Base-by-base conservation (phyloP, 441 rosid species). In the Arabidopsis hybrid region DNA sequence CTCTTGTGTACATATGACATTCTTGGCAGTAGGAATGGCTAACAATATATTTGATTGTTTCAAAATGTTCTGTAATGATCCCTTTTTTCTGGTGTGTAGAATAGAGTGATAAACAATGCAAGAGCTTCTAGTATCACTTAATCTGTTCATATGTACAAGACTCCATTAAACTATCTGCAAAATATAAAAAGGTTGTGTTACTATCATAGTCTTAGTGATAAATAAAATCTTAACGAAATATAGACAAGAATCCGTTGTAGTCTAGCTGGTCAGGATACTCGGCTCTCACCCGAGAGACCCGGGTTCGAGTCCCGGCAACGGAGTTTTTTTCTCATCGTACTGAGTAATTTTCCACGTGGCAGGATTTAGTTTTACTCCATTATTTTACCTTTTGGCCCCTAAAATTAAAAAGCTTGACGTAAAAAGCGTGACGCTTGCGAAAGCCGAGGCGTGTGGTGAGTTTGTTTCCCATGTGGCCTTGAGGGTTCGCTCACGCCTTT, bases 251-350 rank as follows among this genome's bases (percentile, higher is more conserved):
- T 88, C 94, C 89, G 87, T 91, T 88, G 93, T 90, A 86, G 93
- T 93, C 95, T 93, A 93, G 96, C 77, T 80, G 96, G 97, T 93
- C 34, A 92, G 97, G 96, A 95, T 91, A 83, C 84, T 89, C 91
- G 99, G 92, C 95, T 92, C 90, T 95, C 96, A 91, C 98, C 95
- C 92, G 88, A 85, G 85, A 86, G 91, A 92, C 96, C 91, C 91
- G 87, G 90, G 89, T 90, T 90, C 92, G 72, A 86, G 82, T 85
- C 86, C 90, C 90, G 84, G 86, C 89, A 85, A 77, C 85, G 91
- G 95, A 85, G 87, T 0, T 2, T 43, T 29, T 39, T 59, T 10
- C 2, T 31, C 29, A 35, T 11, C 5, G 1, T 16, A 4, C 8
- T 16, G 31, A 36, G 11, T 10, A 9, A 36, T 36, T 11, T 62